phyloP scores from a whole-genome alignment of 2,329 filamentous ascomycete species.

The Colletotrichum truncatum region DNA sequence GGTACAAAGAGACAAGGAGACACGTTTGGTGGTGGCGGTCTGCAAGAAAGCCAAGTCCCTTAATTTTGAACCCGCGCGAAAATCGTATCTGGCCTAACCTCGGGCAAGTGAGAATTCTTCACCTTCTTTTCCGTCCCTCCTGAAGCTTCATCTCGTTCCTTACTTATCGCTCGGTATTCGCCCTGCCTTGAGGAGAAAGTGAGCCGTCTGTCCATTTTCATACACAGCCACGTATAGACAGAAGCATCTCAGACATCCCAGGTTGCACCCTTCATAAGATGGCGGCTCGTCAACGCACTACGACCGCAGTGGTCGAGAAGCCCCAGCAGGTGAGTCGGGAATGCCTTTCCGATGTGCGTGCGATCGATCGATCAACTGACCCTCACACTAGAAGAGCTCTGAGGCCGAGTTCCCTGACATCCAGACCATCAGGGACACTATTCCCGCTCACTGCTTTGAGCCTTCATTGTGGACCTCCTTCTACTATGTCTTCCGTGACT shows the following conservation, averaged over 20 bases:
- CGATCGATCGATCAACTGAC: conserved; percentile 5
- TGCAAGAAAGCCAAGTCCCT: conserved; percentile 7
- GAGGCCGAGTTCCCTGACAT: conserved; percentile 52
- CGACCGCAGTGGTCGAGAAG: conserved; percentile 29
- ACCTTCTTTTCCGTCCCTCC: background rate
- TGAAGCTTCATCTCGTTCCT: background rate
- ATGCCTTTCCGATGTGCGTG: background rate
- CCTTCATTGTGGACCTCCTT: conserved; percentile 60
- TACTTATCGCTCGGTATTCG: background rate
- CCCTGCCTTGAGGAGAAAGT: background rate
- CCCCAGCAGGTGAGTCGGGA: conserved; percentile 25
- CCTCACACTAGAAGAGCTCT: conserved; percentile 5
- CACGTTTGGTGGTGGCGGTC: conserved; percentile 20
- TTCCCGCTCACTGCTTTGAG: conserved; percentile 70
- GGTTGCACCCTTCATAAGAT: conserved; percentile 7
- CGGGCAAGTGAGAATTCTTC: conserved; percentile 17
- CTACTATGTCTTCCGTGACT: conserved; percentile 66
- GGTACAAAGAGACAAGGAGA: conserved; percentile 14
- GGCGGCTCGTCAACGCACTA: conserved; percentile 23
- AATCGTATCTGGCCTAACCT: conserved; percentile 14
- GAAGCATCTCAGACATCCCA: background rate
- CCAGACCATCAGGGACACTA: conserved; percentile 59
- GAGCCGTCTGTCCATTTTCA: conserved; percentile 16
- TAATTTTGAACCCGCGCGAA: background rate
- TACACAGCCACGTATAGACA: background rate